Conservation (phyloP, 257 asterid genomes). For the Anisodus acutangulus region DNA sequence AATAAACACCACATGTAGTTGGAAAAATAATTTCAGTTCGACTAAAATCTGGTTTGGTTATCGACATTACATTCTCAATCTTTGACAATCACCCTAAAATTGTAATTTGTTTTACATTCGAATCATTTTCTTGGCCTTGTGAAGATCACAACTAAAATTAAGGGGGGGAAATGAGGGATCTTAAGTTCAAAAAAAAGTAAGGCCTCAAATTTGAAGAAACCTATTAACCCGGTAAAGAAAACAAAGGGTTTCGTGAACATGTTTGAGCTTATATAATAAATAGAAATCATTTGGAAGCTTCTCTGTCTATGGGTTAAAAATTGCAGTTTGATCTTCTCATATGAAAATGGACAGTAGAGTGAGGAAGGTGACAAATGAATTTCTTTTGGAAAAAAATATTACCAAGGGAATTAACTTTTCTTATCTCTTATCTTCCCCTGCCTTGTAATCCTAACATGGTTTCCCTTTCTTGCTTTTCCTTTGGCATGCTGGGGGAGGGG, state of each 20-base stretch:
- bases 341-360: conserved; percentile 11
- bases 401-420: neutral
- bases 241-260: neutral
- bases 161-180: neutral
- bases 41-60: neutral
- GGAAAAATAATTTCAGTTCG: neutral
- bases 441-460: neutral
- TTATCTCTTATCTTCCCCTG: neutral
- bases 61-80: neutral
- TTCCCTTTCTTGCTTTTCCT: neutral
- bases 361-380: neutral
- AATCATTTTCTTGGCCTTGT: neutral
- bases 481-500: neutral
- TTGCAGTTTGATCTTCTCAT: neutral
- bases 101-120: neutral
- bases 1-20: neutral
- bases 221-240: neutral
- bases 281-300: neutral
- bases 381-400: neutral
- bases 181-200: neutral
- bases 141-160: conserved; percentile 6
- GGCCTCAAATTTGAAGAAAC: conserved; percentile 18
- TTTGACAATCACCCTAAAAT: neutral
- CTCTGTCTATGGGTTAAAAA: neutral
- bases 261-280: conserved; percentile 4